Evolutionary conservation across 345 rosid species (phyloP).

Genomic region (Melaleuca quinquenervia): DNA sequence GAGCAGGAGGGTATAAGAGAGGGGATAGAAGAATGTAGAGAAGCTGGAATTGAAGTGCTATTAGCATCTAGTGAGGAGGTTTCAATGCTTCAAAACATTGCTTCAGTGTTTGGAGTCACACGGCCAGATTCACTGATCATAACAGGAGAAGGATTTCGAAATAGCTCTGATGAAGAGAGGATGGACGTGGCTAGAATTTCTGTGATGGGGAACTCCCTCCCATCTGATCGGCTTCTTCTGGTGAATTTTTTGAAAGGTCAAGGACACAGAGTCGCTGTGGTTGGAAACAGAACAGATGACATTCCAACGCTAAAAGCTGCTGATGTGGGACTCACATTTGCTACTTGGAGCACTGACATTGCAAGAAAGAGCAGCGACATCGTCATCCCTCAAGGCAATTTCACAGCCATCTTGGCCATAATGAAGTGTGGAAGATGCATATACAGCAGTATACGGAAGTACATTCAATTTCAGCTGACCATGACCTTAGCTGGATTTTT

Average conservation of each 20-base stretch:
- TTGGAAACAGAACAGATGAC: not conserved
- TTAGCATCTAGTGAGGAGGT: not conserved
- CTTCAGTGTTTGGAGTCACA: not conserved
- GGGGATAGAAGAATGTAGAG: not conserved
- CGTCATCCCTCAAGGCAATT: not conserved
- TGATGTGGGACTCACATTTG: not conserved
- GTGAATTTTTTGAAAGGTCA: not conserved
- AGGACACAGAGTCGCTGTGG: not conserved
- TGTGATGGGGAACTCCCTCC: not conserved
- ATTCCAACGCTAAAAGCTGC: not conserved
- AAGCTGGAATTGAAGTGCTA: not conserved
- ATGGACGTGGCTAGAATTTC: not conserved
- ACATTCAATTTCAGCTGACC: not conserved
- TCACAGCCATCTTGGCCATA: not conserved
- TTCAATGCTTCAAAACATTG: not conserved
- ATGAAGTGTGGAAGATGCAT: not conserved
- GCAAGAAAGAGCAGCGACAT: not conserved
- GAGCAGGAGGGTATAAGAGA: not conserved
- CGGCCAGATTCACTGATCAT: not conserved
- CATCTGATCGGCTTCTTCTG: not conserved
- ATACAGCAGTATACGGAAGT: not conserved
- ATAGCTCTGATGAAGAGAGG: not conserved
- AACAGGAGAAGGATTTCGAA: not conserved
- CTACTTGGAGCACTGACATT: not conserved
- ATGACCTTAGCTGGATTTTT: not conserved